These are phyloP conservation scores for Wickerhamomyces hampshirensis DNA, from an alignment of 805 yeast genomes.

Conservation along the genomic window DNA sequence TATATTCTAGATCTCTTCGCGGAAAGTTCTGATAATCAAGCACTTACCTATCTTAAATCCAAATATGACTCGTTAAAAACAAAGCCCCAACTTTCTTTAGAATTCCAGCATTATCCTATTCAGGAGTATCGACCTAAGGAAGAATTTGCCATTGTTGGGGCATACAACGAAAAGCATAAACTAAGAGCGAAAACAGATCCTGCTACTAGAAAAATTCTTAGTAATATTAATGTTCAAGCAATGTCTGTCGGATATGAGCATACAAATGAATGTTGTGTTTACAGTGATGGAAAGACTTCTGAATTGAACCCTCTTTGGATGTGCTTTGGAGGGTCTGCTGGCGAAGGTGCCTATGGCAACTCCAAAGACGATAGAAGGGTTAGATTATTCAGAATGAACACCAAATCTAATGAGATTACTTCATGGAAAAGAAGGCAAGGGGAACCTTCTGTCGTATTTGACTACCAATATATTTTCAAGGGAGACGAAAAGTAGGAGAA, in stretches of 20 bases:
- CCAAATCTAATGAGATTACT: constrained; percentile 35
- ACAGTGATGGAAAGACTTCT: constrained; percentile 20
- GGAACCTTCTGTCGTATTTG: constrained; percentile 38
- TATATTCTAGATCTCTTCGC: constrained; percentile 54
- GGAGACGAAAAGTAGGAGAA: too few species aligned
- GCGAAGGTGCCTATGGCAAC: constrained; percentile 63
- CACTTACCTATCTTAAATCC: constrained; percentile 29
- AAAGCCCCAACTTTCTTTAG: constrained; percentile 40
- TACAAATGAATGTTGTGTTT: constrained; percentile 60
- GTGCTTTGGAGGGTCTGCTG: constrained; percentile 64
- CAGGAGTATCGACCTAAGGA: constrained; percentile 47
- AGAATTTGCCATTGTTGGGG: constrained; percentile 34
- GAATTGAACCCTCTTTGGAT: constrained; percentile 41
- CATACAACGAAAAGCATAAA: constrained; percentile 33
- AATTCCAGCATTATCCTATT: constrained; percentile 64
- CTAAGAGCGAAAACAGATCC: constrained; percentile 30
- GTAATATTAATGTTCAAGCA: constrained; percentile 43
- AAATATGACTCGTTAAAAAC: constrained; percentile 19
- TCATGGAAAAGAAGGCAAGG: constrained; percentile 57
- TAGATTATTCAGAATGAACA: constrained; percentile 48
- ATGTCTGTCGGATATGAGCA: constrained; percentile 68
- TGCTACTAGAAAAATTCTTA: constrained; percentile 39
- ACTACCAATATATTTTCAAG: constrained; percentile 34
- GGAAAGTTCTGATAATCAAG: constrained; percentile 28
- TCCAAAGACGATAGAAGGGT: constrained; percentile 43